These are phyloP conservation scores for Fistulifera solaris DNA, from an alignment of 108 stramenopile genomes.

Conservation along the genomic window DNA sequence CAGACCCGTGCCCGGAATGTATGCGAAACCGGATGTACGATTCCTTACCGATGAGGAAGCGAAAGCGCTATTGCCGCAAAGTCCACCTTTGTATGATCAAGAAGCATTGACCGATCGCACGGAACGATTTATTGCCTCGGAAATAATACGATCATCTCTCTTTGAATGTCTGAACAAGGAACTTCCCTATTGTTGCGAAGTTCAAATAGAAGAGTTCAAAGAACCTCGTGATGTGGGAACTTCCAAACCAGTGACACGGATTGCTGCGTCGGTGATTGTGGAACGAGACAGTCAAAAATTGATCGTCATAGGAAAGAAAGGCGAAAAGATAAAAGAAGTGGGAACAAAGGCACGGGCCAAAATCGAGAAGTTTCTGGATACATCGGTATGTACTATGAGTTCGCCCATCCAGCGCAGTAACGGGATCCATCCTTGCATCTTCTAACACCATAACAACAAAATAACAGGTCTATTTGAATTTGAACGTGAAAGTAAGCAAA, in stretches of 20 bases:
- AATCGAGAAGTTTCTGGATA: conserved; percentile 59
- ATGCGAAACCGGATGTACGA: conserved; percentile 16
- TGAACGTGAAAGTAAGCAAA: conserved; percentile 88
- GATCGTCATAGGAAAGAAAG: conserved; percentile 87
- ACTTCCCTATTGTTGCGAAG: conserved; percentile 94
- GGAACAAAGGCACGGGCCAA: conserved; percentile 74
- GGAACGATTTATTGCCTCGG: conserved; percentile 81
- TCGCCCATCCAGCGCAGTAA: conserved; percentile 4
- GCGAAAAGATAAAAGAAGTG: conserved; percentile 78
- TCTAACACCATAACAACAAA: conserved; percentile 10
- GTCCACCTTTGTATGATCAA: conserved; percentile 64
- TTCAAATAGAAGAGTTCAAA: conserved; percentile 74
- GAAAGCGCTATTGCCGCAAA: conserved; percentile 36
- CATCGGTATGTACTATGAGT: conserved; percentile 9
- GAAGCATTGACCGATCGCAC: conserved; percentile 75
- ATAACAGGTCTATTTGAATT: conserved; percentile 59
- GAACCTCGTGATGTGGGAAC: conserved; percentile 45
- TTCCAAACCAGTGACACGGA: conserved; percentile 34
- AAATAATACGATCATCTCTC: conserved; percentile 76
- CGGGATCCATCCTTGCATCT: conserved; percentile 2
- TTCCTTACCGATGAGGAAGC: conserved; percentile 47
- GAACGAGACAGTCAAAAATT: conserved; percentile 88
- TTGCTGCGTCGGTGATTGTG: conserved; percentile 75
- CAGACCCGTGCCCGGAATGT: conserved; percentile 78
- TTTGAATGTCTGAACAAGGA: conserved; percentile 78